Conservation (phyloP, 768 basidiomycete genomes). For the Peribolospora kevripleyi region DNA sequence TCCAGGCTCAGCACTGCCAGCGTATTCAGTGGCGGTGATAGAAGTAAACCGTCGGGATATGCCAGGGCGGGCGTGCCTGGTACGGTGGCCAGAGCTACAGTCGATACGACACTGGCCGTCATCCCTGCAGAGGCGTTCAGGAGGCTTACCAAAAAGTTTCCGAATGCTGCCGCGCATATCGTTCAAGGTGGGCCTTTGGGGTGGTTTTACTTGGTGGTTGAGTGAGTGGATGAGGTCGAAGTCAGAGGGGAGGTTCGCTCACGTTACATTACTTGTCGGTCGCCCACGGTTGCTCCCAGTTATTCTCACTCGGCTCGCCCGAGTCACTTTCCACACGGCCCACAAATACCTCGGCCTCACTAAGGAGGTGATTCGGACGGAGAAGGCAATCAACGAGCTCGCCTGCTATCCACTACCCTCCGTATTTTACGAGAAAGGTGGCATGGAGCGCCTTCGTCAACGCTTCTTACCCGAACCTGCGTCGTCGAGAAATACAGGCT, state of each 20-base stretch:
- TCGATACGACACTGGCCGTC: conserved; percentile 89
- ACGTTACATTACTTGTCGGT: neutral
- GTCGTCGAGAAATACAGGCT: neutral
- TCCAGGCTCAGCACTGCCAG: too few relatives aligned
- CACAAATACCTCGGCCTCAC: conserved; percentile 91
- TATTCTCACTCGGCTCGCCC: conserved; percentile 80
- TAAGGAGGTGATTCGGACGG: conserved; percentile 78
- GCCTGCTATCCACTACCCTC: conserved; percentile 82
- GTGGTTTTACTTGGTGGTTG: neutral
- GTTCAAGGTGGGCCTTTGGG: conserved; percentile 44
- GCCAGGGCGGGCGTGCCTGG: conserved; percentile 18
- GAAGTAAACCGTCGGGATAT: too few relatives aligned
- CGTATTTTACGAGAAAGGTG: conserved; percentile 77
- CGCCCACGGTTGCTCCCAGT: conserved; percentile 25
- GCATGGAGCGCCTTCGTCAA: conserved; percentile 65
- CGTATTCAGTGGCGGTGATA: too few relatives aligned
- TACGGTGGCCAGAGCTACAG: conserved; percentile 72
- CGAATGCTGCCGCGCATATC: conserved; percentile 88
- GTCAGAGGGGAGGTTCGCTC: too few relatives aligned
- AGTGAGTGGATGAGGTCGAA: too few relatives aligned
- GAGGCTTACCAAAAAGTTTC: conserved; percentile 79
- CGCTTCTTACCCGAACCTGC: conserved; percentile 36
- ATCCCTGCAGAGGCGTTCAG: conserved; percentile 95
- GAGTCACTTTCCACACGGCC: conserved; percentile 92
- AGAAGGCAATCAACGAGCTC: conserved; percentile 89